Conservation (phyloP, 2,329 filamentous ascomycete genomes). For the Periconia macrospinosa region DNA sequence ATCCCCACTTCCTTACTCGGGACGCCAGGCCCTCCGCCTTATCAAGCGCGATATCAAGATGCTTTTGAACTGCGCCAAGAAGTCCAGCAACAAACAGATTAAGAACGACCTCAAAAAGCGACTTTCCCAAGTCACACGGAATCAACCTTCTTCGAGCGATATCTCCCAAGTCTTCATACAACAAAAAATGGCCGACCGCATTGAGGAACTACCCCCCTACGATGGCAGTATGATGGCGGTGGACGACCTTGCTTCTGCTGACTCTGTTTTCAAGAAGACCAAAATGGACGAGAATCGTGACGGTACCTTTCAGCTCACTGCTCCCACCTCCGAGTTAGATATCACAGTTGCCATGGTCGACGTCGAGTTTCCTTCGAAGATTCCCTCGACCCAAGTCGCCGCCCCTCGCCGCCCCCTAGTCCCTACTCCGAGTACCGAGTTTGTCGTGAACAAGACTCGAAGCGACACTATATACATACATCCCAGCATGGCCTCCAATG, state of each 20-base stretch:
- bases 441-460: background rate
- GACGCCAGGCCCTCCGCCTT: constrained; percentile 15
- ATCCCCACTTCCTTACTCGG: background rate
- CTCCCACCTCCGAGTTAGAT: no score
- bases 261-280: background rate
- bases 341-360: no score
- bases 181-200: background rate
- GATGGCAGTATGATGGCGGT: no score
- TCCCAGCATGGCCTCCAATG: background rate
- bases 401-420: no score
- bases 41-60: constrained; percentile 22
- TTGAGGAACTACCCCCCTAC: no score
- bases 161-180: background rate
- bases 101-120: background rate
- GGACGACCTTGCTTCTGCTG: no score
- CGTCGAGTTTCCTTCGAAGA: no score
- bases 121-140: background rate
- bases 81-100: background rate
- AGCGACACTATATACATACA: background rate
- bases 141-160: background rate
- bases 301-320: background rate
- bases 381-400: no score
- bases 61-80: background rate
- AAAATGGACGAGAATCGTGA: background rate
- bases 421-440: background rate